Conservation (phyloP, 305 asterid genomes). For the Fraxinus latifolia region DNA sequence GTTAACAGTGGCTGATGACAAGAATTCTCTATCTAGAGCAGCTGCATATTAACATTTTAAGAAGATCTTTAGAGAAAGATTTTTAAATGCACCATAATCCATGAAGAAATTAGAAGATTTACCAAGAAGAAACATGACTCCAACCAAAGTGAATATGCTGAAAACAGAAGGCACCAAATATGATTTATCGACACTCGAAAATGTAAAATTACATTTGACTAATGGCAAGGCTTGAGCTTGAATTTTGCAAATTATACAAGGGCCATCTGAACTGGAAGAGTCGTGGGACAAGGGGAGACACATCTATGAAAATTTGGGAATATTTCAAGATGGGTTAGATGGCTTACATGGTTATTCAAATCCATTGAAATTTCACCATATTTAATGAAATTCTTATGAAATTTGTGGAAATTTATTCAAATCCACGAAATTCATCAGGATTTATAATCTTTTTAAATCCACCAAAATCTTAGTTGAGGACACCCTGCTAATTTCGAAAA, state of each 20-base stretch:
- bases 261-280: background rate
- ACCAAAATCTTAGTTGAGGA: too few relatives aligned
- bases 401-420: too few relatives aligned
- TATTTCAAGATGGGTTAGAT: slow-evolving; percentile 4
- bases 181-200: background rate
- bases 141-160: background rate
- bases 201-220: slow-evolving; percentile 15
- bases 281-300: background rate
- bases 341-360: background rate
- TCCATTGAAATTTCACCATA: too few relatives aligned
- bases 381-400: too few relatives aligned
- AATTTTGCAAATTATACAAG: background rate
- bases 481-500: background rate
- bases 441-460: too few relatives aligned
- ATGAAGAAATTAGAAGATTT: background rate
- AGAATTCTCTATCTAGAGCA: slow-evolving; percentile 71
- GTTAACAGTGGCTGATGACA: slow-evolving; percentile 51
- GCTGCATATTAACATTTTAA: slow-evolving; percentile 50
- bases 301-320: background rate
- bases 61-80: slow-evolving; percentile 19
- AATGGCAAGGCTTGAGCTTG: background rate
- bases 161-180: background rate
- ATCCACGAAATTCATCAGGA: too few relatives aligned
- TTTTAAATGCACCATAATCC: slow-evolving; percentile 6
- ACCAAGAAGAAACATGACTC: slow-evolving; percentile 10